A percentile compares a stretch with the other conserved stretches of the same genome.
These are phyloP conservation scores for Daldinia decipiens DNA, from an alignment of 495 filamentous ascomycete species.

Conservation along the genomic window DNA sequence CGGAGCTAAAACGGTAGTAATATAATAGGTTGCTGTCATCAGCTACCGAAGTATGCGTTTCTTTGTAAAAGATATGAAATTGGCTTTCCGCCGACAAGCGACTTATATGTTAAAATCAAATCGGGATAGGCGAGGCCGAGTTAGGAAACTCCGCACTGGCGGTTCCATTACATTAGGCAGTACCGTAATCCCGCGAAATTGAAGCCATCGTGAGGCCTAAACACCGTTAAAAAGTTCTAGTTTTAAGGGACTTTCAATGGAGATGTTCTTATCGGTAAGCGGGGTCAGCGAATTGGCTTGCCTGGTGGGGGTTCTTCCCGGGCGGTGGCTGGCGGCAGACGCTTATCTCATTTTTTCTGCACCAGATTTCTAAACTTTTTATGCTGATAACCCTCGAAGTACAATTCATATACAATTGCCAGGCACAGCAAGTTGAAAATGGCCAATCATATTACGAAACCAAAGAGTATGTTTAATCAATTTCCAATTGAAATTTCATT, in stretches of 20 bases:
- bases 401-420: conserved; percentile 6
- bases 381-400: conserved; percentile 13
- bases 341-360: conserved; percentile 28
- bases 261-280: conserved; percentile 32
- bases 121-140: conserved; percentile 15
- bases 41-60: background rate
- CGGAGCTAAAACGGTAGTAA: conserved; percentile 1
- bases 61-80: background rate
- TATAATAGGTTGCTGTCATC: background rate
- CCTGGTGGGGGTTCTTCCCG: conserved; percentile 39
- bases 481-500: background rate
- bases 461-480: conserved; percentile 56
- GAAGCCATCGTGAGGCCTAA: conserved; percentile 35
- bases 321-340: conserved; percentile 56
- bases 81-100: background rate
- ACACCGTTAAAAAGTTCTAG: conserved; percentile 18
- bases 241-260: conserved; percentile 19
- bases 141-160: conserved; percentile 46
- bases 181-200: conserved; percentile 1
- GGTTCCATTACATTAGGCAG: background rate
- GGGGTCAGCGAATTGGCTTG: conserved; percentile 39
- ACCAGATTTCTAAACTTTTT: conserved; percentile 44
- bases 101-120: conserved; percentile 9
- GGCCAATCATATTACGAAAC: conserved; percentile 63
- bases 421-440: conserved; percentile 42